Percentiles rank a stretch among this genome's conserved stretches.
These are phyloP conservation scores for Lipomyces orientalis DNA, from an alignment of 805 yeast genomes.

Conservation along the genomic window DNA sequence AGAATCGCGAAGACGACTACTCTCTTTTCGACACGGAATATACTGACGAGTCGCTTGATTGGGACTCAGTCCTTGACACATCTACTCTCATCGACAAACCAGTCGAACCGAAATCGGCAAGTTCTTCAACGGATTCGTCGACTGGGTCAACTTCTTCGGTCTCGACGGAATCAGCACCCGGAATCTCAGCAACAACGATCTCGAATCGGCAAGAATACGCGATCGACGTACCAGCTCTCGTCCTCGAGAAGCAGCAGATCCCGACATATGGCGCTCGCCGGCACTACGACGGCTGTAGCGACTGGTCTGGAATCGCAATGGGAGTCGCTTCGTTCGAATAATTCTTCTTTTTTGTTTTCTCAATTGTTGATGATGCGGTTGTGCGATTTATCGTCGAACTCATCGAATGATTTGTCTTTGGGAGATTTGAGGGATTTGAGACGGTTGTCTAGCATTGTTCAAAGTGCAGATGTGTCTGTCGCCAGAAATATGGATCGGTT, in stretches of 20 bases:
- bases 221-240: constrained; percentile 26
- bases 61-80: constrained; percentile 23
- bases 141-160: constrained; percentile 3
- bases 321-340: constrained; percentile 13
- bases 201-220: constrained; percentile 17
- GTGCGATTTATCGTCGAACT: background rate
- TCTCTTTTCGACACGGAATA: constrained; percentile 5
- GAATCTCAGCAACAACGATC: background rate
- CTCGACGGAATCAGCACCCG: background rate
- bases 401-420: background rate
- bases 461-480: background rate
- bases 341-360: constrained; percentile 7
- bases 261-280: constrained; percentile 37
- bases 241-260: constrained; percentile 30
- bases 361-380: background rate
- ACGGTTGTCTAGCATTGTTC: constrained; percentile 1
- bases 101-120: background rate
- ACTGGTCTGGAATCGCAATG: constrained; percentile 33
- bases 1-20: constrained; percentile 6
- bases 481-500: background rate
- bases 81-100: background rate
- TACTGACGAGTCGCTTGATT: constrained; percentile 12
- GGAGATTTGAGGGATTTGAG: constrained; percentile 2
- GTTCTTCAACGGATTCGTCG: constrained; percentile 2
- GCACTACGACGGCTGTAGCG: constrained; percentile 32